Conservation (phyloP, 2,329 filamentous ascomycete genomes). For the Hymenoscyphus infarciens region DNA sequence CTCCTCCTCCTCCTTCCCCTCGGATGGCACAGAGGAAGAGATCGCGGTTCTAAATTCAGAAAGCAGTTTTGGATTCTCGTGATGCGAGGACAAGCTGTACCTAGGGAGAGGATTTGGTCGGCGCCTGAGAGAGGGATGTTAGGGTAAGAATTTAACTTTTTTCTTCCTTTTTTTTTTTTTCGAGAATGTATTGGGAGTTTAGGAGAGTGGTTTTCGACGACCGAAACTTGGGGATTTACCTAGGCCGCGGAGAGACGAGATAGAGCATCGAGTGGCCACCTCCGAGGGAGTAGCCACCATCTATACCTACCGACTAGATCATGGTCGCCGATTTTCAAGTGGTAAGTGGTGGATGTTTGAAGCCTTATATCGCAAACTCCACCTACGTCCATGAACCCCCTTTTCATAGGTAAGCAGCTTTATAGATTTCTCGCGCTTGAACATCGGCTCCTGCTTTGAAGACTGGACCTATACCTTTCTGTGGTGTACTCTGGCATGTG, state of each 20-base stretch:
- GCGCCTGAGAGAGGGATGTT: too few species aligned
- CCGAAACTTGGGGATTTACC: too few species aligned
- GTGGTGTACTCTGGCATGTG: constrained; percentile 7
- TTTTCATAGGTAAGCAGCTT: constrained; percentile 35
- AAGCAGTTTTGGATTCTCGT: too few species aligned
- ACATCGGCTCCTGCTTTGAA: constrained; percentile 24
- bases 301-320: constrained; percentile 12
- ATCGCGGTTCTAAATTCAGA: too few species aligned
- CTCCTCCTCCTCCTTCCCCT: constrained; percentile 35
- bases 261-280: constrained; percentile 20
- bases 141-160: too few species aligned
- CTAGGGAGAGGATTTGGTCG: constrained; percentile 18
- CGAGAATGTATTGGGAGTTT: too few species aligned
- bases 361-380: constrained; percentile 10
- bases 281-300: constrained; percentile 25
- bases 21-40: too few species aligned
- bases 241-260: constrained; percentile 16
- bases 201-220: too few species aligned
- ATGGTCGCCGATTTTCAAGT: too few species aligned
- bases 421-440: constrained; percentile 16
- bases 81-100: too few species aligned
- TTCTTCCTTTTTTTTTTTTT: too few species aligned
- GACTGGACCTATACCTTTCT: constrained; percentile 22
- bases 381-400: constrained; percentile 11
- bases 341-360: too few species aligned